Percentiles rank a stretch among this genome's conserved stretches.
phyloP scores from a whole-genome alignment of 805 yeast genomes.

The Myxozyma vanderwaltii region DNA sequence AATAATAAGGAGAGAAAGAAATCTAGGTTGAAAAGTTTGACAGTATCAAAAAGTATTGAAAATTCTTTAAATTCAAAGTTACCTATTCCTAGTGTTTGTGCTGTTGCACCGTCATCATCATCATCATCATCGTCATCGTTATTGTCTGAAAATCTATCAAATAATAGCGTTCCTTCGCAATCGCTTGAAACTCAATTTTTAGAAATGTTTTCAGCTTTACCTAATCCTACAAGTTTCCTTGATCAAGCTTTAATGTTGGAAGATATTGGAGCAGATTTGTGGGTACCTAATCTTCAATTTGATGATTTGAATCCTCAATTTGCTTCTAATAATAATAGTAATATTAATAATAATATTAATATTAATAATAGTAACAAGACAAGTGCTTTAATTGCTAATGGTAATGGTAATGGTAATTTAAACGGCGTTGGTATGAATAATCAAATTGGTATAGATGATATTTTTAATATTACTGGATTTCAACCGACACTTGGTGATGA shows the following conservation, averaged over 20 bases:
- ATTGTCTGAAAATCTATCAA: too few species aligned
- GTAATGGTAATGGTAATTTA: background rate
- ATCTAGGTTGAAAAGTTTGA: background rate
- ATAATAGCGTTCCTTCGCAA: background rate
- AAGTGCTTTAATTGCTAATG: background rate
- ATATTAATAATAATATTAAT: background rate
- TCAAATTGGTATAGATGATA: conserved; percentile 7
- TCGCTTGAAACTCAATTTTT: conserved; percentile 38
- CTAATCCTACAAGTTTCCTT: conserved; percentile 42
- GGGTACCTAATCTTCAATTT: conserved; percentile 23
- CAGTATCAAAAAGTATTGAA: too few species aligned
- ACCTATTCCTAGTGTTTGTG: background rate
- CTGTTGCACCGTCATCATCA: background rate
- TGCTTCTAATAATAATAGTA: too few species aligned
- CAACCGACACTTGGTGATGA: conserved; percentile 14
- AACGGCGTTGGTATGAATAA: background rate
- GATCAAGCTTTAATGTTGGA: conserved; percentile 39
- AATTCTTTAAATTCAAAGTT: background rate
- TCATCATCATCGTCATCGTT: background rate
- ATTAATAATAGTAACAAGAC: background rate
- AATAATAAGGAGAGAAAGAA: background rate
- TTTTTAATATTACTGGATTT: conserved; percentile 13
- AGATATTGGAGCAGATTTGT: conserved; percentile 32
- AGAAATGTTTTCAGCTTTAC: conserved; percentile 42
- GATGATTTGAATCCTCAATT: conserved; percentile 12